Conservation (phyloP, 345 rosid genomes). For the Salix arbutifolia region DNA sequence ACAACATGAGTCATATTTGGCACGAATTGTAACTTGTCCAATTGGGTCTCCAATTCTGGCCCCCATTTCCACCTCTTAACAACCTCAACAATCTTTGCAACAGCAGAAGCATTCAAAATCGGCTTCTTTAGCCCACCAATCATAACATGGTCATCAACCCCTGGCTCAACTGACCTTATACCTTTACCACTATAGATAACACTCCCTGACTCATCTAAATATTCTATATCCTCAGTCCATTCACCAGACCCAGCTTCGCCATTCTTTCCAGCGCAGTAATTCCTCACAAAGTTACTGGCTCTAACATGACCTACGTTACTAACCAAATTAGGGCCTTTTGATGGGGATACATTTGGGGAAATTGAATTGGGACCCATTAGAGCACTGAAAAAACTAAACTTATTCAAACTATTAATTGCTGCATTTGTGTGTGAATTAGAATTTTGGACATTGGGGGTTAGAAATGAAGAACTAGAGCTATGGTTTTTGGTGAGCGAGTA, state of each 20-base stretch:
- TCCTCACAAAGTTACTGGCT: conserved; percentile 25
- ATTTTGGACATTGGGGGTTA: conserved; percentile 12
- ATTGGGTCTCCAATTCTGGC: conserved; percentile 82
- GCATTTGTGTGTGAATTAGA: conserved; percentile 17
- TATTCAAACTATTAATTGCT: conserved; percentile 7
- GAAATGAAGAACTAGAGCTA: conserved; percentile 20
- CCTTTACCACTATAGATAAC: conserved; percentile 78
- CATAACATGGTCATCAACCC: conserved; percentile 79
- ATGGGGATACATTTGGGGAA: conserved; percentile 10
- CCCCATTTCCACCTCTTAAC: conserved; percentile 99
- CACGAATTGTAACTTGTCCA: conserved; percentile 76
- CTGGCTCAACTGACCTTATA: conserved; percentile 82
- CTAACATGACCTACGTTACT: not conserved
- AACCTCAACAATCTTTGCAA: conserved; percentile 83
- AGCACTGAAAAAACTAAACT: conserved; percentile 15
- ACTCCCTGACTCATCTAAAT: conserved; percentile 87
- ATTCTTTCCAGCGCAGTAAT: conserved; percentile 42
- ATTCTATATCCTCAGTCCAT: conserved; percentile 89
- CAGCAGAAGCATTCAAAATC: conserved; percentile 65
- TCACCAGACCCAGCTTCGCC: conserved; percentile 33
- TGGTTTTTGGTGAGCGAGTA: conserved; percentile 29
- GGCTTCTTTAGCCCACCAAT: conserved; percentile 85
- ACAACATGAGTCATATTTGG: conserved; percentile 75
- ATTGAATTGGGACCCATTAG: conserved; percentile 20
- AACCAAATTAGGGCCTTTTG: conserved; percentile 17